These are phyloP conservation scores for Coemansia sp. DNA, from an alignment of 192 early-diverging fungal genomes.

Conservation along the genomic window DNA sequence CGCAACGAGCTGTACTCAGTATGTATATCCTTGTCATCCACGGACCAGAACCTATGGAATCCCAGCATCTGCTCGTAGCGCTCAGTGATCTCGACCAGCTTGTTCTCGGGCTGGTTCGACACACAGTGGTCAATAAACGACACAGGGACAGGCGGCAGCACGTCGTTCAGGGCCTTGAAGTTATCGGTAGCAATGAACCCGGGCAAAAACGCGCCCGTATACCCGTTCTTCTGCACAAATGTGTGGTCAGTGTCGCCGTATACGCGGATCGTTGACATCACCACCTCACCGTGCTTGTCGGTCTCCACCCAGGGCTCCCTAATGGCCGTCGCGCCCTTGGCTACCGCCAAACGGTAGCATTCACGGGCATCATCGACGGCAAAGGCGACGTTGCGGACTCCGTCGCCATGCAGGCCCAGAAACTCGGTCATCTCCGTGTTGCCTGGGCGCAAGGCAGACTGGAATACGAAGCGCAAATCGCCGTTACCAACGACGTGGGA, in stretches of 20 bases:
- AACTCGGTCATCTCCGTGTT: conserved; percentile 69
- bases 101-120: conserved; percentile 91
- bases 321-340: conserved; percentile 82
- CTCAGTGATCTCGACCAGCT: conserved; percentile 85
- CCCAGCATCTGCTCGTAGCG: conserved; percentile 90
- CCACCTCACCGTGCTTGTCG: conserved; percentile 86
- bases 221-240: conserved; percentile 81
- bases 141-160: conserved; percentile 70
- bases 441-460: conserved; percentile 86
- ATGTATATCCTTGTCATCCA: conserved; percentile 95
- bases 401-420: conserved; percentile 87
- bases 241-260: conserved; percentile 98
- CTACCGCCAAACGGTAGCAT: conserved; percentile 81
- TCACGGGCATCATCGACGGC: conserved; percentile 81
- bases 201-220: conserved; percentile 89
- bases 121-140: conserved; percentile 92
- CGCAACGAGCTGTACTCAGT: conserved; percentile 94
- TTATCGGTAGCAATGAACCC: conserved; percentile 60
- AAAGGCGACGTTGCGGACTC: conserved; percentile 95
- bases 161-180: conserved; percentile 62
- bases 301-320: conserved; percentile 77
- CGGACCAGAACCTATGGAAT: conserved; percentile 98
- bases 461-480: conserved; percentile 85
- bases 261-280: conserved; percentile 89
- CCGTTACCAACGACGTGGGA: conserved; percentile 88